Percentiles rank a stretch among this genome's conserved stretches.
phyloP scores from a whole-genome alignment of 1,284 basidiomycete genomes.

The Austroboletus olivaceoglutinosus region DNA sequence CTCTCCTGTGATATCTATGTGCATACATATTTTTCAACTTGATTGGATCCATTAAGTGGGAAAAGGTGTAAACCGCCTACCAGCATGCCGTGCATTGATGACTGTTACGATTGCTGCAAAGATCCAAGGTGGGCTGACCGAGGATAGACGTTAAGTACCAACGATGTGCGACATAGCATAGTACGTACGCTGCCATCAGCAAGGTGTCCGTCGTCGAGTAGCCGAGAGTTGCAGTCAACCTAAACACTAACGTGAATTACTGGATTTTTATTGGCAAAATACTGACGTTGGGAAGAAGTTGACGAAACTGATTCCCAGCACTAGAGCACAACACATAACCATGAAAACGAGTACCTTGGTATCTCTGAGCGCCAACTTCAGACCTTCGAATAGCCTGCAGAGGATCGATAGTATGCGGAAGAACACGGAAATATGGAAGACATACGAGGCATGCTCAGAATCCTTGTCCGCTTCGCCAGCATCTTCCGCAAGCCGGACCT shows the following conservation, averaged over 20 bases:
- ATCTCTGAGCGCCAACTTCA: slow-evolving; percentile 49
- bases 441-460: slow-evolving; percentile 52
- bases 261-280: not conserved
- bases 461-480: slow-evolving; percentile 68
- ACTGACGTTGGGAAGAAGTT: slow-evolving; percentile 71
- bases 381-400: slow-evolving; percentile 48
- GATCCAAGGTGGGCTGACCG: slow-evolving; percentile 60
- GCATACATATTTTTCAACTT: not conserved
- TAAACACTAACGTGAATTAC: slow-evolving; percentile 19
- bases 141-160: not conserved
- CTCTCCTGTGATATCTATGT: not conserved
- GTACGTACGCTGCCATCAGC: slow-evolving; percentile 59
- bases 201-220: slow-evolving; percentile 60
- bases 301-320: slow-evolving; percentile 67
- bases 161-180: not conserved
- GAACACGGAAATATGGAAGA: slow-evolving; percentile 1
- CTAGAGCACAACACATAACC: slow-evolving; percentile 50
- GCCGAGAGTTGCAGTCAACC: slow-evolving; percentile 63
- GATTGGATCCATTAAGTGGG: not conserved
- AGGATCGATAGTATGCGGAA: not conserved
- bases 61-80: slow-evolving; percentile 28
- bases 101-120: slow-evolving; percentile 53
- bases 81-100: slow-evolving; percentile 65
- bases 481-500: slow-evolving; percentile 69
- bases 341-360: slow-evolving; percentile 43